Evolutionary conservation across 2,329 filamentous ascomycete species (phyloP).

Genomic region (Ophiocordyceps sinensis): DNA sequence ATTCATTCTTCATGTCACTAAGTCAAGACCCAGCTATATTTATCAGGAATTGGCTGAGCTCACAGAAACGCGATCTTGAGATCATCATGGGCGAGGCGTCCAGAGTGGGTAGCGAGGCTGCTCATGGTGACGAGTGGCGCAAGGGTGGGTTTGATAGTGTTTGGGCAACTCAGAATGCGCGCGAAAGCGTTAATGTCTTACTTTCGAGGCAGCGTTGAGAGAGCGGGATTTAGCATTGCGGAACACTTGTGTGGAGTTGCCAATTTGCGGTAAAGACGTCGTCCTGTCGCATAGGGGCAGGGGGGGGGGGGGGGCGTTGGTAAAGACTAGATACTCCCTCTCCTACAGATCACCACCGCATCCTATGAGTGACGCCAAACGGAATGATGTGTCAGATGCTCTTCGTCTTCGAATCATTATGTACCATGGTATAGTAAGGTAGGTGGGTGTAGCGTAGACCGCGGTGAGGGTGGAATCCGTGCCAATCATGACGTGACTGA

Average conservation of each 20-base stretch:
- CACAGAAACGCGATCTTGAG: conserved; percentile 81
- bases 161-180: conserved; percentile 42
- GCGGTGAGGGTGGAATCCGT: too few relatives aligned
- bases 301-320: too few relatives aligned
- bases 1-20: conserved; percentile 70
- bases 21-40: conserved; percentile 73
- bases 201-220: conserved; percentile 35
- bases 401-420: too few relatives aligned
- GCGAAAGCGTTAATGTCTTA: conserved; percentile 49
- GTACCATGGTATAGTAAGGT: too few relatives aligned
- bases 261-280: not conserved
- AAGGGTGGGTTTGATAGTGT: conserved; percentile 39
- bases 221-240: not conserved
- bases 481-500: too few relatives aligned
- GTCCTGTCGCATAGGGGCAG: not conserved
- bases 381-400: too few relatives aligned
- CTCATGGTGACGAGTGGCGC: conserved; percentile 54
- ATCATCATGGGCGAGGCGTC: conserved; percentile 73
- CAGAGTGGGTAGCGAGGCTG: conserved; percentile 42
- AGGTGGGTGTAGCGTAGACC: too few relatives aligned
- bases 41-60: conserved; percentile 75
- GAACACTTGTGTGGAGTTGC: not conserved
- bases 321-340: too few relatives aligned
- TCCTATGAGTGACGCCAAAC: too few relatives aligned
- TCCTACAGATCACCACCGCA: too few relatives aligned